A percentile compares a stretch with the other conserved stretches of the same genome.
These are phyloP conservation scores for Lactarius sp. DNA, from an alignment of 768 basidiomycete species.

Conservation along the genomic window DNA sequence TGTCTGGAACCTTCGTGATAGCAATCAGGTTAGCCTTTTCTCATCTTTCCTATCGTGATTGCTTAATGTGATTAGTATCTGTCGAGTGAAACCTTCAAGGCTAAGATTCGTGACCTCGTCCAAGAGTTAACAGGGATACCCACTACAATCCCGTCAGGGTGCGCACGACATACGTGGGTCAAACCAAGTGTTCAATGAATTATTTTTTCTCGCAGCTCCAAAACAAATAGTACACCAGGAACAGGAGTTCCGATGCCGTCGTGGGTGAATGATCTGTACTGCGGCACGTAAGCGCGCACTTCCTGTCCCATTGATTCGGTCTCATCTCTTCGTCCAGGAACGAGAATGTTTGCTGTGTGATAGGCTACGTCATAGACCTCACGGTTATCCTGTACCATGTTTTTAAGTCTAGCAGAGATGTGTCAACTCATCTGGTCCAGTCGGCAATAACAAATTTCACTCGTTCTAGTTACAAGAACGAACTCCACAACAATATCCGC, in stretches of 20 bases:
- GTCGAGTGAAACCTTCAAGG: neutral
- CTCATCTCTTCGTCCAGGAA: neutral
- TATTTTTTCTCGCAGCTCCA: no score
- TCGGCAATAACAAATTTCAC: neutral
- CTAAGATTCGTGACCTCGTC: neutral
- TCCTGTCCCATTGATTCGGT: neutral
- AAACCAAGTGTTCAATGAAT: neutral
- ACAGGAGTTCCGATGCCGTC: neutral
- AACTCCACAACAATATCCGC: neutral
- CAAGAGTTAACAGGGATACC: neutral
- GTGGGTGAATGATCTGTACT: neutral
- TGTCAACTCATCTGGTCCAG: neutral
- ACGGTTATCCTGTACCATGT: neutral
- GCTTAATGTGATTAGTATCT: neutral
- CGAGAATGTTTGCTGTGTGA: constrained; percentile 3
- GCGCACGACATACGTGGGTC: neutral
- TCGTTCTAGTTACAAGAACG: neutral
- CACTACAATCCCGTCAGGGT: neutral
- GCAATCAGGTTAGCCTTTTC: neutral
- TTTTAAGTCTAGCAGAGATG: neutral
- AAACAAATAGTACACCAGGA: neutral
- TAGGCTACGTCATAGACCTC: constrained; percentile 13
- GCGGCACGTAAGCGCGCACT: neutral
- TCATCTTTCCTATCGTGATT: neutral
- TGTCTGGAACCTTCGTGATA: constrained; percentile 7